Conservation (phyloP, 352 stramenopile genomes). For the Globisporangium apiculatum region DNA sequence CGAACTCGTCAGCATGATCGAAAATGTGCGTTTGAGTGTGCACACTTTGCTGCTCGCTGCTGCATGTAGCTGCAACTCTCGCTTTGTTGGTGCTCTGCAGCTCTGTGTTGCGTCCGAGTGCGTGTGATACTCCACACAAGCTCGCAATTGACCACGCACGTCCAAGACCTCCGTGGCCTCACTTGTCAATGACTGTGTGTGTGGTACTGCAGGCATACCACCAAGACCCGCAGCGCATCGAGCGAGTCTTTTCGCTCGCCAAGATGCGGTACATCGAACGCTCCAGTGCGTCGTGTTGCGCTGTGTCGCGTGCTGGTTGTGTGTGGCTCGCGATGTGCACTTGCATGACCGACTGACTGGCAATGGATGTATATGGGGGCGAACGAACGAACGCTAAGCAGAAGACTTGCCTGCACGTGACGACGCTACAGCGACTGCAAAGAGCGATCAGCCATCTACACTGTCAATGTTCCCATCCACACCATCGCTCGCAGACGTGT, state of each 20-base stretch:
- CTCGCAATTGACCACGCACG: too few species aligned
- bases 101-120: too few species aligned
- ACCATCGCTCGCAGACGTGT: background rate
- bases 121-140: background rate
- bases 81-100: too few species aligned
- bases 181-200: too few species aligned
- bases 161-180: too few species aligned
- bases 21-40: conserved; percentile 24
- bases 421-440: background rate
- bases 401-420: conserved; percentile 2
- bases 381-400: background rate
- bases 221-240: conserved; percentile 40
- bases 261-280: conserved; percentile 35
- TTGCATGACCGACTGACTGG: background rate
- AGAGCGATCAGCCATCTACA: background rate
- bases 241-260: conserved; percentile 34
- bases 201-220: conserved; percentile 32
- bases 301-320: background rate
- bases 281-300: conserved; percentile 7
- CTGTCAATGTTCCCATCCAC: background rate
- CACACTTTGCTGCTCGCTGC: background rate
- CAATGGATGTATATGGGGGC: too few species aligned
- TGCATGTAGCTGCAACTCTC: background rate
- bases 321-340: background rate
- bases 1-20: conserved; percentile 34